Evolutionary conservation across 2,329 filamentous ascomycete genomes (phyloP).

Genomic region (Aspergillus sojae): DNA sequence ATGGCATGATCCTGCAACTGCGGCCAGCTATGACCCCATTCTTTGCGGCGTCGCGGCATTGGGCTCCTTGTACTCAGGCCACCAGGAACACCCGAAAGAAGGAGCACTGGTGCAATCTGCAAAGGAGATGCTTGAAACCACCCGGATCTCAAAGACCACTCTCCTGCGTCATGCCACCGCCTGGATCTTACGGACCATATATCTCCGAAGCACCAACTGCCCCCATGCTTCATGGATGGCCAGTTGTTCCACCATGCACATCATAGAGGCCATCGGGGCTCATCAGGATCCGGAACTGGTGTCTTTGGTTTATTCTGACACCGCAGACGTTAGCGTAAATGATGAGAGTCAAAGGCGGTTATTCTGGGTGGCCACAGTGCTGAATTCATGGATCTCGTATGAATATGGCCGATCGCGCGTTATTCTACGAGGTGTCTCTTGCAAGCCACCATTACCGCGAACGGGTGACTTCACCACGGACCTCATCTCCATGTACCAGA

Average conservation of each 20-base stretch:
- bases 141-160: conserved; percentile 23
- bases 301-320: conserved; percentile 17
- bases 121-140: conserved; percentile 47
- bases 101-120: conserved; percentile 50
- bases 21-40: conserved; percentile 46
- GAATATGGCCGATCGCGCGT: conserved; percentile 22
- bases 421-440: conserved; percentile 14
- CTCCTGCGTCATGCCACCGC: conserved; percentile 28
- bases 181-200: conserved; percentile 57
- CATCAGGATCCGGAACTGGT: conserved; percentile 15
- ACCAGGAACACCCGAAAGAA: conserved; percentile 45
- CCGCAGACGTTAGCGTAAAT: conserved; percentile 8
- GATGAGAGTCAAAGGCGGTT: conserved; percentile 7
- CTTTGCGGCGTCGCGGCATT: conserved; percentile 57
- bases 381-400: conserved; percentile 24
- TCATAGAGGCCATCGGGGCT: conserved; percentile 54
- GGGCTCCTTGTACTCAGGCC: conserved; percentile 53
- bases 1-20: conserved; percentile 17
- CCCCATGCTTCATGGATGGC: conserved; percentile 58
- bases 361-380: conserved; percentile 21
- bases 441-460: conserved; percentile 6
- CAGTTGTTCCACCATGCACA: conserved; percentile 59
- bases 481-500: conserved; percentile 15
- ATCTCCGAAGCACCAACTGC: conserved; percentile 55
- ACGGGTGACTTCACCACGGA: conserved; percentile 13